These are phyloP conservation scores for Arthrobotrys musiformis DNA, from an alignment of 2,329 filamentous ascomycete genomes.

Conservation along the genomic window DNA sequence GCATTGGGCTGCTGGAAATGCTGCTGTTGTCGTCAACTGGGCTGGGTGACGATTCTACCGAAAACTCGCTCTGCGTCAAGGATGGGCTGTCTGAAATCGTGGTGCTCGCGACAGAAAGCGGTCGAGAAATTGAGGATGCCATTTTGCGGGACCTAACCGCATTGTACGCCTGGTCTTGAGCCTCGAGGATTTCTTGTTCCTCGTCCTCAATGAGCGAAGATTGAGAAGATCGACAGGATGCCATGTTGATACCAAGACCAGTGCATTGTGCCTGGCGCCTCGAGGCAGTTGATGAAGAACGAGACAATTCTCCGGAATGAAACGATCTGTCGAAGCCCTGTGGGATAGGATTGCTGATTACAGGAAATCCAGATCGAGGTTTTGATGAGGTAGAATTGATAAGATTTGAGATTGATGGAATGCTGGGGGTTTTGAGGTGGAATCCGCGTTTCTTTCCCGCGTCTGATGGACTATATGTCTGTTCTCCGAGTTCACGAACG, in stretches of 20 bases:
- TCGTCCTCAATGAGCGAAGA: slow-evolving; percentile 42
- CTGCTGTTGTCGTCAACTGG: slow-evolving; percentile 23
- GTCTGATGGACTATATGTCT: not conserved
- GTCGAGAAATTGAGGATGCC: slow-evolving; percentile 15
- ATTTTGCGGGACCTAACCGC: slow-evolving; percentile 29
- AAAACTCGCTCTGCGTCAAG: slow-evolving; percentile 40
- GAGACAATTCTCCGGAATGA: not conserved
- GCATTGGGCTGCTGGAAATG: slow-evolving; percentile 47
- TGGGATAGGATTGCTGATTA: slow-evolving; percentile 42
- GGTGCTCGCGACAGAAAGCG: slow-evolving; percentile 35
- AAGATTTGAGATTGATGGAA: slow-evolving; percentile 32
- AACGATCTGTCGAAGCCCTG: slow-evolving; percentile 27
- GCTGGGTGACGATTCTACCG: slow-evolving; percentile 36
- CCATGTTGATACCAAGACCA: slow-evolving; percentile 29
- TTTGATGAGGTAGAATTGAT: slow-evolving; percentile 28
- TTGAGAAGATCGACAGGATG: slow-evolving; percentile 24
- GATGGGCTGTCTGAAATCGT: slow-evolving; percentile 44
- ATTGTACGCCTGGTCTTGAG: slow-evolving; percentile 27
- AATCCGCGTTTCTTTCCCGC: slow-evolving; percentile 28
- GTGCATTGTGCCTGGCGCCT: not conserved
- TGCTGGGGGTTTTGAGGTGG: slow-evolving; percentile 39
- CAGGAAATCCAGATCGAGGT: slow-evolving; percentile 21
- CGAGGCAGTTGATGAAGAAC: slow-evolving; percentile 24
- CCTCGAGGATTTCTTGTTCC: slow-evolving; percentile 39
- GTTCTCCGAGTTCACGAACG: slow-evolving; percentile 37